Evolutionary conservation across 306 rosid species (phyloP), one percentile per base, ranked within the genome.

Genomic region (Mucuna pruriens): DNA sequence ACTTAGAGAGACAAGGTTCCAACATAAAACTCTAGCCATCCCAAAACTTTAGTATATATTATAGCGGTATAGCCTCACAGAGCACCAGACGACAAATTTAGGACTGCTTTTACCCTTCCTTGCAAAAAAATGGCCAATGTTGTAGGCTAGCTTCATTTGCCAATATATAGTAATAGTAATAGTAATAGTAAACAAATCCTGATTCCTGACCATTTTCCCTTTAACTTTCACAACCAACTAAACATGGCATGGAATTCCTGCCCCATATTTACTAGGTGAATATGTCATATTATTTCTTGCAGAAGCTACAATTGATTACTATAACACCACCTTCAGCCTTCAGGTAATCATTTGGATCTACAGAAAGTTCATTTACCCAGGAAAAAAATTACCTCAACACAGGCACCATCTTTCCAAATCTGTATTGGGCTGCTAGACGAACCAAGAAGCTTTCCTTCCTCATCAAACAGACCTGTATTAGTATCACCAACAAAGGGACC

Each of bases 371-470:
- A 81, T 54, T 72, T 17, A 57, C 42, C 33, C 22, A n/a, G 7
- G 4, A 22, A 16, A 29, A 17, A 48, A n/a, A 20, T 73, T 85
- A 95, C 99, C 99, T 95, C 98, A 39, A 93, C 88, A 55, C 67
- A 86, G 54, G 85, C 83, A 45, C 89, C 97, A 1, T 91, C 94
- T 79, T 93, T 95, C 99, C 99, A 95, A 82, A 95, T 95, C 86
- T 95, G 99, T 64, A 95, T 93, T 4, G 95, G 88, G 83, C 98
- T 93, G 87, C 98, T 93, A 60, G 90, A 91, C 4, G 89, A 93
- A 74, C 99, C 97, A 39, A 95, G 91, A 89, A 95, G 99, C 92
- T 93, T 91, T 73, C 99, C 98, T 48, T 82, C 39, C 82, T 90
- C 92, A 29, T 91, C 96, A 84, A 95, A 95, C 75, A 95, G 67